These are phyloP conservation scores for Citrus maxima DNA, from an alignment of 345 rosid genomes.

Conservation along the genomic window DNA sequence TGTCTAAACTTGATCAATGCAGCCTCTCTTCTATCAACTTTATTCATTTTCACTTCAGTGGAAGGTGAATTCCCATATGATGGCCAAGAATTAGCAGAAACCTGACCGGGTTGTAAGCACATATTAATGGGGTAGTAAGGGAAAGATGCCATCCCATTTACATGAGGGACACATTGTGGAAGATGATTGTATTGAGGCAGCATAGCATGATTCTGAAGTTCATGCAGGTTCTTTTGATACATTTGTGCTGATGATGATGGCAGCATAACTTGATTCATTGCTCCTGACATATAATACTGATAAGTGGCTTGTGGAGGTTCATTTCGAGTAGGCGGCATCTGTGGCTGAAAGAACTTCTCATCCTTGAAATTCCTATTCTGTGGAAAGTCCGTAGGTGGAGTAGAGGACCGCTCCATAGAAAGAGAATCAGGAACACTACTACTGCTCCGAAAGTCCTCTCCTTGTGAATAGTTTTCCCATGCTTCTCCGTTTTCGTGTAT, in stretches of 20 bases:
- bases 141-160: slow-evolving; percentile 58
- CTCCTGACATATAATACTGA: slow-evolving; percentile 77
- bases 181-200: slow-evolving; percentile 68
- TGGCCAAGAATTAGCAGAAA: slow-evolving; percentile 61
- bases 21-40: slow-evolving; percentile 85
- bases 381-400: slow-evolving; percentile 54
- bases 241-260: slow-evolving; percentile 53
- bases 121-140: slow-evolving; percentile 67
- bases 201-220: slow-evolving; percentile 49
- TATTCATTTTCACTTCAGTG: slow-evolving; percentile 51
- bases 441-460: slow-evolving; percentile 55
- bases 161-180: slow-evolving; percentile 56
- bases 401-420: slow-evolving; percentile 59
- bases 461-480: slow-evolving; percentile 51
- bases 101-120: slow-evolving; percentile 65
- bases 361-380: slow-evolving; percentile 41
- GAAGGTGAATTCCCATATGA: slow-evolving; percentile 51
- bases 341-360: slow-evolving; percentile 33
- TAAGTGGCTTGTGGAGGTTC: slow-evolving; percentile 50
- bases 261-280: slow-evolving; percentile 67
- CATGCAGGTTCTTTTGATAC: slow-evolving; percentile 51
- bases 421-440: slow-evolving; percentile 49
- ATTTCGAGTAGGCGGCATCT: slow-evolving; percentile 35
- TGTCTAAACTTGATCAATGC: slow-evolving; percentile 89
- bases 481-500: slow-evolving; percentile 47